A percentile compares a stretch with the other conserved stretches of the same genome.
These are phyloP conservation scores for Rhizopogon roseolus DNA, from an alignment of 768 basidiomycete species.

Conservation along the genomic window DNA sequence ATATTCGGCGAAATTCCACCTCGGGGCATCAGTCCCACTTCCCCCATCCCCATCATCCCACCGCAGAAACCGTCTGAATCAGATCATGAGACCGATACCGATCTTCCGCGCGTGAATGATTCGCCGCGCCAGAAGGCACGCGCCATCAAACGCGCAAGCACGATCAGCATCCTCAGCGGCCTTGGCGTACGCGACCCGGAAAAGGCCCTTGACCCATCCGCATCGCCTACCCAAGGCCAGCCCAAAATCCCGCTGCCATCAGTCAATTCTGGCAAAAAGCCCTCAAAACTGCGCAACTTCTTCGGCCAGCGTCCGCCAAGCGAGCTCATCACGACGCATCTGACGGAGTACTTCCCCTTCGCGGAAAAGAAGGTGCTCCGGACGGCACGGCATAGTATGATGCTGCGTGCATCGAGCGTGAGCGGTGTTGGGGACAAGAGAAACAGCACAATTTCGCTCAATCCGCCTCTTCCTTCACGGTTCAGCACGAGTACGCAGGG, in stretches of 20 bases:
- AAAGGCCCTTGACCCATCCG: conserved; percentile 52
- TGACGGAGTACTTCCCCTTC: conserved; percentile 93
- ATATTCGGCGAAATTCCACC: conserved; percentile 46
- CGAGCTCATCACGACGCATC: conserved; percentile 92
- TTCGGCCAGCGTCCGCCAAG: conserved; percentile 97
- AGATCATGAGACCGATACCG: conserved; percentile 36
- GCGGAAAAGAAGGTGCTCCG: conserved; percentile 90
- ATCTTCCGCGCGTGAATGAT: conserved; percentile 22
- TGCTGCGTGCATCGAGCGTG: conserved; percentile 48
- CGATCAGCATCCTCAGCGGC: conserved; percentile 90
- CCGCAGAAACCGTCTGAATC: conserved; percentile 10
- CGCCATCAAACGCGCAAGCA: conserved; percentile 78
- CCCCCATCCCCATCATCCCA: conserved; percentile 19
- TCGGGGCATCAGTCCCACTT: conserved; percentile 31
- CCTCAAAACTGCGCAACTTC: conserved; percentile 86
- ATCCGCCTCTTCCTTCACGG: conserved; percentile 36
- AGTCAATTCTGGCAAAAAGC: conserved; percentile 32
- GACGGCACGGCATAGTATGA: conserved; percentile 86
- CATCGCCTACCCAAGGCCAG: conserved; percentile 39
- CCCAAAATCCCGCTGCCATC: conserved; percentile 12
- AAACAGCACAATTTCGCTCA: conserved; percentile 40
- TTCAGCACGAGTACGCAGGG: conserved; percentile 31
- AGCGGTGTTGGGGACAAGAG: conserved; percentile 35
- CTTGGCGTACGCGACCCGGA: conserved; percentile 85
- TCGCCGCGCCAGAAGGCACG: conserved; percentile 17